Evolutionary conservation across 179 eudicot genomes (phyloP), one percentile per base, ranked within the genome.

Genomic region (Silene noctiflora): DNA sequence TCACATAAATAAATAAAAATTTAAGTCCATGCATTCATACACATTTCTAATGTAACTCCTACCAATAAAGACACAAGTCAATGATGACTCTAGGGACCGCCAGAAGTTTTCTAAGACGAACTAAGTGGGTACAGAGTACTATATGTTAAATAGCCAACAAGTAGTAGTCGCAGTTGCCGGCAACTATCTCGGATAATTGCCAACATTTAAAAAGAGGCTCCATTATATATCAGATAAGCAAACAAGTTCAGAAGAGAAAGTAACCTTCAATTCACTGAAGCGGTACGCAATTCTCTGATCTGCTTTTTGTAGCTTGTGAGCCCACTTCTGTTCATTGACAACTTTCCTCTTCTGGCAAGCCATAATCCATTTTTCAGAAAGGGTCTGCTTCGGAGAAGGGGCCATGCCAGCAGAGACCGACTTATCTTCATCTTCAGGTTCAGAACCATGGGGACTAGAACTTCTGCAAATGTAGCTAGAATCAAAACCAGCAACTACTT

Each of bases 311-410:
- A 89, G 84, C 81, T 93, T 94, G 35, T 81, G 85, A 75, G 76
- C 79, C 97, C 91, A 89, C 46, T 81, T 90, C 78, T 90, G 87
- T 65, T 90, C 94, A 42, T 75, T 73, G 35, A 83, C 69, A 75
- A 83, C 80, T 81, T 85, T 91, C 80, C 86, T 89, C 81, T 89
- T 90, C 80, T 88, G 92, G 58, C 86, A 91, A 76, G 86, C 88
- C 83, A 87, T 80, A 70, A 96, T 89, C 99, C 96, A 93, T 87
- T 87, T 90, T 76, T 93, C 99, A 33, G 90, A 81, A 21, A 91
- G 88, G 46, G 97, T 90, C 76, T 86, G 86, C 69, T 86, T 94
- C 29, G 96, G 87, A 63, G 91, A 82, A 62, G 89, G 82, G 46
- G 80, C 78, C 77, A 80, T 71, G 68, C 80, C 85, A 68, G 82